These are phyloP conservation scores for Sonneratia caseolaris DNA, from an alignment of 345 rosid genomes.

Conservation along the genomic window DNA sequence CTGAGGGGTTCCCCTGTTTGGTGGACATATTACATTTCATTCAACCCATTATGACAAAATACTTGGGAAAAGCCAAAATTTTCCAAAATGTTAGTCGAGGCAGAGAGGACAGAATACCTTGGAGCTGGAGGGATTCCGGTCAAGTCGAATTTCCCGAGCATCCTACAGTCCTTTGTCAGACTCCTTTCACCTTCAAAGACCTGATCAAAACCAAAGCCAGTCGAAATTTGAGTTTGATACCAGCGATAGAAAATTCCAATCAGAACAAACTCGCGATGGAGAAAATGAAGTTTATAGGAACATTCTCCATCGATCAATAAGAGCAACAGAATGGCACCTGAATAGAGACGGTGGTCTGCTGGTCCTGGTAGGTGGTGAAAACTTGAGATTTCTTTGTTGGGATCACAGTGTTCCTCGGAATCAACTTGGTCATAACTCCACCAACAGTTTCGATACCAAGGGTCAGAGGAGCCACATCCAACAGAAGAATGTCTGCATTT, in stretches of 20 bases:
- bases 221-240: neutral
- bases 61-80: neutral
- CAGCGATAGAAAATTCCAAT: neutral
- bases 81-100: neutral
- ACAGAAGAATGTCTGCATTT: slow-evolving; percentile 73
- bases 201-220: slow-evolving; percentile 19
- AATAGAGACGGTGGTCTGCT: slow-evolving; percentile 93
- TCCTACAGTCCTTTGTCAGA: slow-evolving; percentile 86
- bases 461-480: slow-evolving; percentile 93
- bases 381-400: slow-evolving; percentile 99
- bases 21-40: neutral
- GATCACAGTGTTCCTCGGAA: slow-evolving; percentile 94
- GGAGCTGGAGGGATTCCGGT: slow-evolving; percentile 85
- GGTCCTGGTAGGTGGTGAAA: slow-evolving; percentile 96
- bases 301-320: neutral
- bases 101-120: slow-evolving; percentile 28
- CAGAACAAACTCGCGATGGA: neutral
- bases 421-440: slow-evolving; percentile 98
- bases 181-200: slow-evolving; percentile 98
- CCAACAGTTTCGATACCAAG: slow-evolving; percentile 97
- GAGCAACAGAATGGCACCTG: slow-evolving; percentile 34
- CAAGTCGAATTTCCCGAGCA: slow-evolving; percentile 82
- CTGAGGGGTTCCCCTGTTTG: slow-evolving; percentile 85
- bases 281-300: neutral
- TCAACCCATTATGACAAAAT: neutral